A percentile compares a stretch with the other conserved stretches of the same genome.
Conservation (phyloP, 2,329 filamentous ascomycete species). For the Periglandula ipomoeae region DNA sequence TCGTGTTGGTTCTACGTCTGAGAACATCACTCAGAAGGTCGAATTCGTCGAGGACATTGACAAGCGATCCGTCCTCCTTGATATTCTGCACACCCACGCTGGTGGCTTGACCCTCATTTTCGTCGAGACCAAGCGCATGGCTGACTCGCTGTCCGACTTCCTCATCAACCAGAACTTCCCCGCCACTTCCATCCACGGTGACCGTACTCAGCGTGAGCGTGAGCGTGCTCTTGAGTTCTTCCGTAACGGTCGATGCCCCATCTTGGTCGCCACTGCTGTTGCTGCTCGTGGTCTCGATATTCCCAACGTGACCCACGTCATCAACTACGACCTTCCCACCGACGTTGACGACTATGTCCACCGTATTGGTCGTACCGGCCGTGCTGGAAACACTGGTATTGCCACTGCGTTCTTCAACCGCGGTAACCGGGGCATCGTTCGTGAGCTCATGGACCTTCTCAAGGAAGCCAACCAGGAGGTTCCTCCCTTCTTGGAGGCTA, state of each 20-base stretch:
- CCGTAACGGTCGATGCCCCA: constrained; percentile 89
- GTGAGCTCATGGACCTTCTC: constrained; percentile 91
- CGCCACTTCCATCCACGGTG: constrained; percentile 95
- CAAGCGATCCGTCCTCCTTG: constrained; percentile 95
- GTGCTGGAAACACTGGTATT: constrained; percentile 98
- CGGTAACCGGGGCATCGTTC: constrained; percentile 94
- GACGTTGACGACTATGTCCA: constrained; percentile 99
- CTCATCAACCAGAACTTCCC: constrained; percentile 98
- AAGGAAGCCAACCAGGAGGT: constrained; percentile 99
- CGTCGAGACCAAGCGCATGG: constrained; percentile 99
- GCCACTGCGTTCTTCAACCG: constrained; percentile 99
- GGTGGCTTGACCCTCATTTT: constrained; percentile 91
- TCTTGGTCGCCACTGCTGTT: constrained; percentile 93
- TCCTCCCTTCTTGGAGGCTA: constrained; percentile 88
- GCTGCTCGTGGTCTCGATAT: constrained; percentile 89
- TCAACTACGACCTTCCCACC: constrained; percentile 99
- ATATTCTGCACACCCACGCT: constrained; percentile 92
- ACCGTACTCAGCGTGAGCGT: constrained; percentile 97
- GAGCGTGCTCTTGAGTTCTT: constrained; percentile 97
- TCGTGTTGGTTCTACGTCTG: constrained; percentile 97
- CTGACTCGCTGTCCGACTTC: constrained; percentile 94
- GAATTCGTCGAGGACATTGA: constrained; percentile 95
- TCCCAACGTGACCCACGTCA: constrained; percentile 89
- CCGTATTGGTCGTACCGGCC: constrained; percentile 98
- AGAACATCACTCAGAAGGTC: constrained; percentile 99